phyloP scores from a whole-genome alignment of 352 stramenopile species.

The Globisporangium sylvaticum region DNA sequence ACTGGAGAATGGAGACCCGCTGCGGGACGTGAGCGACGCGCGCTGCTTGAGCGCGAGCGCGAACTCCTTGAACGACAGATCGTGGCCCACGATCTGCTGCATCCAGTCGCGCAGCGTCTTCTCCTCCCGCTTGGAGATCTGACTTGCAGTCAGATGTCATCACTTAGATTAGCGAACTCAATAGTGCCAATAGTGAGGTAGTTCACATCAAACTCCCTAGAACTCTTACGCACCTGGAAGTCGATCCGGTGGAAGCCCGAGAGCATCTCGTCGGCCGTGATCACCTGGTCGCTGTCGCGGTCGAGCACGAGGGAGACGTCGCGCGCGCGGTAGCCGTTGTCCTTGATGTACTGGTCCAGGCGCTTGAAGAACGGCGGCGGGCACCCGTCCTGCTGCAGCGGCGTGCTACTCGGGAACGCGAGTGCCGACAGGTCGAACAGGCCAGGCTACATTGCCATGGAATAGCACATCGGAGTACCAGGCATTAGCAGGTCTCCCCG shows the following conservation, averaged over 20 bases:
- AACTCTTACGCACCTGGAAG: conserved; percentile 25
- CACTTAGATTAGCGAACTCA: not conserved
- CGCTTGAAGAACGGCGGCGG: conserved; percentile 48
- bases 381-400: conserved; percentile 30
- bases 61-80: conserved; percentile 58
- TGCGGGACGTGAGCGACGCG: conserved; percentile 44
- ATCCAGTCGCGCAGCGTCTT: conserved; percentile 42
- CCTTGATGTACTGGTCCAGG: conserved; percentile 46
- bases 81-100: conserved; percentile 38
- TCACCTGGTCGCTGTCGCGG: conserved; percentile 30
- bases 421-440: conserved; percentile 10
- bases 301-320: conserved; percentile 50
- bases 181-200: not conserved
- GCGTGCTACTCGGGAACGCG: not conserved
- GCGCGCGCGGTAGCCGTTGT: conserved; percentile 39
- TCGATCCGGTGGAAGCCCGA: conserved; percentile 43
- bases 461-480: not conserved
- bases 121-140: conserved; percentile 44
- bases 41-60: conserved; percentile 51
- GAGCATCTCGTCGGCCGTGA: conserved; percentile 45
- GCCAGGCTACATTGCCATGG: conserved; percentile 7
- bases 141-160: too few relatives aligned
- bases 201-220: not conserved
- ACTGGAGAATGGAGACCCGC: conserved; percentile 36
- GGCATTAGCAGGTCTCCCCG: not conserved